Evolutionary conservation across 140 eudicot species (phyloP).

Genomic region (Bidens hawaiensis): DNA sequence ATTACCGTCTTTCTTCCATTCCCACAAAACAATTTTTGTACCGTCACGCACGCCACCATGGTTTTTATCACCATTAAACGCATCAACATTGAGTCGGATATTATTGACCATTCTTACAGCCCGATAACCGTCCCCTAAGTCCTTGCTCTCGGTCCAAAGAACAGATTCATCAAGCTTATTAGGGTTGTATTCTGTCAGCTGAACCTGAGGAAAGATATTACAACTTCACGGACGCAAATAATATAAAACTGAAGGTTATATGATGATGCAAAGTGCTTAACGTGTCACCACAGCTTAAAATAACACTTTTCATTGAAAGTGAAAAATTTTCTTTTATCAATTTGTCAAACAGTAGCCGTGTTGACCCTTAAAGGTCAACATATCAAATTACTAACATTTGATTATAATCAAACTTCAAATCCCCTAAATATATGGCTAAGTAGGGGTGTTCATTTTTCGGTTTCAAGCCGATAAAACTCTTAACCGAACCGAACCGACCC

Average conservation of each 20-base stretch:
- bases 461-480: no score
- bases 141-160: constrained; percentile 84
- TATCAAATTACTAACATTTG: neutral
- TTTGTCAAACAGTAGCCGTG: neutral
- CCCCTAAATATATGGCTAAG: neutral
- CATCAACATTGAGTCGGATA: constrained; percentile 70
- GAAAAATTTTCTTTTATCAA: no score
- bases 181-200: constrained; percentile 63
- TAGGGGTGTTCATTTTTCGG: neutral
- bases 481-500: no score
- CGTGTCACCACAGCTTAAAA: neutral
- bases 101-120: constrained; percentile 83
- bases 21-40: constrained; percentile 73
- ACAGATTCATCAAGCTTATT: constrained; percentile 70
- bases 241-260: neutral
- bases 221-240: neutral
- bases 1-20: constrained; percentile 77
- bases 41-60: constrained; percentile 92
- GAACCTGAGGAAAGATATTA: constrained; percentile 52
- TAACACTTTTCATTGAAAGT: neutral
- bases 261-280: neutral
- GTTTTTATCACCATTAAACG: constrained; percentile 64
- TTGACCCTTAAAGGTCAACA: neutral
- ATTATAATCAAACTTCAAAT: neutral
- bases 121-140: constrained; percentile 74